Evolutionary conservation across 495 filamentous ascomycete species (phyloP).

Genomic region (Hamigera avellanea): DNA sequence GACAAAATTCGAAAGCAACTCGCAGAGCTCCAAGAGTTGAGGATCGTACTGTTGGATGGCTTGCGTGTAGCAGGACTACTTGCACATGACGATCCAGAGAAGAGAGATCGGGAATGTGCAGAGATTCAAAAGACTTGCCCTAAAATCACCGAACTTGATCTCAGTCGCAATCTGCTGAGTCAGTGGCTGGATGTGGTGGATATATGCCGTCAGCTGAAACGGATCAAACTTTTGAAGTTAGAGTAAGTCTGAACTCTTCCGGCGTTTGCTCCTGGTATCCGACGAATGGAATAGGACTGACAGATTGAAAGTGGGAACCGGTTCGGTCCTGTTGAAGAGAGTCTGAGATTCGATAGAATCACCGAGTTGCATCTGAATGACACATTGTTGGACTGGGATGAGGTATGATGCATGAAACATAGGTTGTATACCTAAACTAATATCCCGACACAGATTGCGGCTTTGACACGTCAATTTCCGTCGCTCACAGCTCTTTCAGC

Average conservation of each 20-base stretch:
- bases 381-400: constrained; percentile 60
- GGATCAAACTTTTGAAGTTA: constrained; percentile 52
- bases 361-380: constrained; percentile 62
- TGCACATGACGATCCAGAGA: constrained; percentile 17
- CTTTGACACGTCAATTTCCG: constrained; percentile 40
- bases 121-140: constrained; percentile 30
- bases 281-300: not conserved
- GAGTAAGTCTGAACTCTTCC: constrained; percentile 39
- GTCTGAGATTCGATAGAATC: constrained; percentile 41
- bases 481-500: constrained; percentile 44
- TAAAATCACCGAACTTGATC: constrained; percentile 69
- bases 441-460: constrained; percentile 21
- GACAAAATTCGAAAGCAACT: constrained; percentile 79
- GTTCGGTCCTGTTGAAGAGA: constrained; percentile 40
- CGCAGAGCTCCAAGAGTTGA: constrained; percentile 63
- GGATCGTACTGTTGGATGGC: constrained; percentile 72
- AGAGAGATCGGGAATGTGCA: constrained; percentile 10
- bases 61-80: constrained; percentile 42
- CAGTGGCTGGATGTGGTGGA: constrained; percentile 48
- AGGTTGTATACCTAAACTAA: constrained; percentile 4
- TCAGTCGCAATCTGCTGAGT: constrained; percentile 75
- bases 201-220: constrained; percentile 56
- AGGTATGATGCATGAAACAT: constrained; percentile 37
- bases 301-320: constrained; percentile 56
- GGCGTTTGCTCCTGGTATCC: too few relatives aligned